phyloP scores from a whole-genome alignment of 139 green algal genomes.

The Asterochloris erici region DNA sequence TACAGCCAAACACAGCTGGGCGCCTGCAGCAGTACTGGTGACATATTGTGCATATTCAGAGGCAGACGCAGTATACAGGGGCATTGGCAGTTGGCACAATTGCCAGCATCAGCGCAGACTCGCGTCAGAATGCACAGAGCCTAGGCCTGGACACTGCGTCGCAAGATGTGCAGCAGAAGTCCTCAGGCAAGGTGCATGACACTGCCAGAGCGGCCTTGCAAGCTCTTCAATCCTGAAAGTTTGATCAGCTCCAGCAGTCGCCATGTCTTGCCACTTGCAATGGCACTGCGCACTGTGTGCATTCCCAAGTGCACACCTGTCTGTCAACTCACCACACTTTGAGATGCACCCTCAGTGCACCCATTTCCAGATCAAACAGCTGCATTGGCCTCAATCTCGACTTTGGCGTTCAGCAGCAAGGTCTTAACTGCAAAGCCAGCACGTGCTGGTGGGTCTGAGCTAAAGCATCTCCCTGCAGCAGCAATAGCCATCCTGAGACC shows the following conservation, averaged over 20 bases:
- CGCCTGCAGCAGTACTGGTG: too few species aligned
- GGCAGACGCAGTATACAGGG: conserved; percentile 34
- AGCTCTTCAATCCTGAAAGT: too few species aligned
- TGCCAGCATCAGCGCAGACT: conserved; percentile 18
- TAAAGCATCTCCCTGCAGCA: conserved; percentile 68
- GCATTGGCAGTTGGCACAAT: conserved; percentile 47
- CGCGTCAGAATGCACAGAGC: conserved; percentile 19
- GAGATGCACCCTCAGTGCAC: neutral
- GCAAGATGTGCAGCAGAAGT: neutral
- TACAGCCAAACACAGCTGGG: too few species aligned
- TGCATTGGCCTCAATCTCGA: conserved; percentile 83
- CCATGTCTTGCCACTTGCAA: too few species aligned
- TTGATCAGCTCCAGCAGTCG: too few species aligned
- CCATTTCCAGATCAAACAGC: conserved; percentile 28
- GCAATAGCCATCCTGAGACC: neutral
- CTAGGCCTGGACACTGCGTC: neutral
- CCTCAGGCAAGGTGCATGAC: too few species aligned
- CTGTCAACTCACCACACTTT: too few species aligned
- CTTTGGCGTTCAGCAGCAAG: conserved; percentile 73
- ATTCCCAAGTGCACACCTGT: too few species aligned
- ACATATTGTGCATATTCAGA: conserved; percentile 29
- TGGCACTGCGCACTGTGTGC: too few species aligned
- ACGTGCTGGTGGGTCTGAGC: conserved; percentile 76
- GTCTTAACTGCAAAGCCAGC: conserved; percentile 87
- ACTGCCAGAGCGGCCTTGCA: too few species aligned